Conservation (phyloP, 73 alveolate species). For the Paramecium primaurelia region DNA sequence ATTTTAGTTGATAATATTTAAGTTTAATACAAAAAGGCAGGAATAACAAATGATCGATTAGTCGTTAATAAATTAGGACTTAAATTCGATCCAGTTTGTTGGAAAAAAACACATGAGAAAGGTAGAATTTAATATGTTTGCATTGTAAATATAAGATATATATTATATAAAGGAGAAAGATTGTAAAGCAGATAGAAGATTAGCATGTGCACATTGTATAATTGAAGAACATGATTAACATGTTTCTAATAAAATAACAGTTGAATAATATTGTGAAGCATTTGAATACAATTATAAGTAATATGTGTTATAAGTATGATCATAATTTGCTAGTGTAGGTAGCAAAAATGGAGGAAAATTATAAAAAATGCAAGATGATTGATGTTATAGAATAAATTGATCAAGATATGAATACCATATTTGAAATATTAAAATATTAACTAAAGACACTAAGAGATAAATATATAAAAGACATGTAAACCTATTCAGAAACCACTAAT, state of each 20-base stretch:
- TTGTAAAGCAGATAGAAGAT: slow-evolving; percentile 28
- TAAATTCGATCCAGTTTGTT: slow-evolving; percentile 47
- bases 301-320: neutral
- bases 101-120: slow-evolving; percentile 26
- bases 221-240: slow-evolving; percentile 43
- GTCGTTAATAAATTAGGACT: slow-evolving; percentile 35
- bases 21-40: neutral
- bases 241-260: slow-evolving; percentile 3
- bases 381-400: neutral
- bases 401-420: neutral
- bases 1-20: neutral
- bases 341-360: slow-evolving; percentile 15
- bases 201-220: slow-evolving; percentile 40
- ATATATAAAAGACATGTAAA: neutral
- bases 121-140: slow-evolving; percentile 20
- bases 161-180: neutral
- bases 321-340: neutral
- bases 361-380: neutral
- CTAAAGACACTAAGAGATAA: neutral
- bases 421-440: neutral
- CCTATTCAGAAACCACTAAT: neutral
- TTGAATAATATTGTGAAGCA: slow-evolving; percentile 6
- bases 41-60: neutral
- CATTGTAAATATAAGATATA: neutral
- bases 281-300: neutral